These are phyloP conservation scores for Penicillium sp. DNA, from an alignment of 2,329 filamentous ascomycete genomes.

Conservation along the genomic window DNA sequence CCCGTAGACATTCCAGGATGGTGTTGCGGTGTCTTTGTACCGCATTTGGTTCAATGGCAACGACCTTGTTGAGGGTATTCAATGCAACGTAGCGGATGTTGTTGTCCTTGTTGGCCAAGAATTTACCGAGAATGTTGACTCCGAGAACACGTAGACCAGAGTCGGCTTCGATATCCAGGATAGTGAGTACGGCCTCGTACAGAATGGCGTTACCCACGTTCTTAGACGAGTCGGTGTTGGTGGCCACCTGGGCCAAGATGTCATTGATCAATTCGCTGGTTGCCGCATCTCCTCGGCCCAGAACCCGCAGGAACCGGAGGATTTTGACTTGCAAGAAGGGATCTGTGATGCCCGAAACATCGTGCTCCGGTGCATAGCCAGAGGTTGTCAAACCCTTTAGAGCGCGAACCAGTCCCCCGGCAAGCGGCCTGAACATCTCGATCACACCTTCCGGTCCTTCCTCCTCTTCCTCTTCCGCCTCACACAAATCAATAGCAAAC, in stretches of 20 bases:
- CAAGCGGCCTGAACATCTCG: conserved; percentile 82
- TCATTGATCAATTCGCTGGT: conserved; percentile 98
- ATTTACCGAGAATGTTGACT: conserved; percentile 97
- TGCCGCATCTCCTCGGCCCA: conserved; percentile 77
- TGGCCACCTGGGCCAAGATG: conserved; percentile 93
- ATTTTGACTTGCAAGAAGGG: conserved; percentile 98
- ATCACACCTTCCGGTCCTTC: conserved; percentile 87
- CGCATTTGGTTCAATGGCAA: conserved; percentile 94
- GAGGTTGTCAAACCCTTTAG: conserved; percentile 90
- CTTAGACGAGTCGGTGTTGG: conserved; percentile 96
- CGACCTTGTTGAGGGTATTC: conserved; percentile 96
- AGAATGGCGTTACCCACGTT: conserved; percentile 98
- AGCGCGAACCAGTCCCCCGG: conserved; percentile 80
- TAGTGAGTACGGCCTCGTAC: conserved; percentile 94
- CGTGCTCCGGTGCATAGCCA: conserved; percentile 94
- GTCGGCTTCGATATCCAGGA: conserved; percentile 96
- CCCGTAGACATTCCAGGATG: conserved; percentile 89
- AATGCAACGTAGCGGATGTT: conserved; percentile 98
- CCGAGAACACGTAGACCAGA: conserved; percentile 89
- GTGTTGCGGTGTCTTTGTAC: conserved; percentile 97
- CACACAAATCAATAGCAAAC: conserved; percentile 83
- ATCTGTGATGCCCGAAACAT: conserved; percentile 96
- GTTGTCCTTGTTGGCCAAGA: conserved; percentile 96
- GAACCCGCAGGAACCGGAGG: conserved; percentile 73
- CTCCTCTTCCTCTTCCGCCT: conserved; percentile 86